phyloP scores from a whole-genome alignment of 2,329 filamentous ascomycete species.

The Fonsecaea nubica region DNA sequence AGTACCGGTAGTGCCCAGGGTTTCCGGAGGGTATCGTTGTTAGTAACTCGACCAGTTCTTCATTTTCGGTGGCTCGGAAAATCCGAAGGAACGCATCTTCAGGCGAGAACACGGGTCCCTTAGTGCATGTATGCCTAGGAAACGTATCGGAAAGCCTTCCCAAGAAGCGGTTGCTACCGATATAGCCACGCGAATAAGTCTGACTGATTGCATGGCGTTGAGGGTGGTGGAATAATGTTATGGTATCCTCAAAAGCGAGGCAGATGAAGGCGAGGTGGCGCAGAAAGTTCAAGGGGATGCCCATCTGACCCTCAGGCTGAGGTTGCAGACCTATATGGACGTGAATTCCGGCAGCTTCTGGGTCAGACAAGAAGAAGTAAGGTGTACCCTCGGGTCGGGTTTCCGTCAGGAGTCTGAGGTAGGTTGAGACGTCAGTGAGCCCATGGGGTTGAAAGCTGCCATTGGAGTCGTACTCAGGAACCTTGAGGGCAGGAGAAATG shows the following conservation, averaged over 20 bases:
- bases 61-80: not conserved
- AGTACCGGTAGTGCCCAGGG: not conserved
- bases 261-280: slow-evolving; percentile 19
- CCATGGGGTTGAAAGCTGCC: slow-evolving; percentile 5
- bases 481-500: slow-evolving; percentile 12
- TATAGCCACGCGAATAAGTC: not conserved
- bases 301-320: not conserved
- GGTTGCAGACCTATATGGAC: slow-evolving; percentile 11
- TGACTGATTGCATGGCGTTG: not conserved
- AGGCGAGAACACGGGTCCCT: not conserved
- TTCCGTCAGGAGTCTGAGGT: slow-evolving; percentile 1
- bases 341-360: slow-evolving; percentile 3
- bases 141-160: not conserved
- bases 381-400: not conserved
- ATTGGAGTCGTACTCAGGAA: not conserved
- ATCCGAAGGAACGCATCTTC: slow-evolving; percentile 6
- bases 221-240: slow-evolving; percentile 12
- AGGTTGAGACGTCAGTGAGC: not conserved
- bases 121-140: not conserved
- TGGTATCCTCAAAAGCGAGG: slow-evolving; percentile 12
- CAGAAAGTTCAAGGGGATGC: not conserved
- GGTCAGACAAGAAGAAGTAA: slow-evolving; percentile 11
- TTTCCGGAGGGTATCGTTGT: not conserved
- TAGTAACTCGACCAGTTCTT: not conserved
- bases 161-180: slow-evolving; percentile 11